phyloP scores from a whole-genome alignment of 2,329 filamentous ascomycete genomes.

The Cordyceps sp. region DNA sequence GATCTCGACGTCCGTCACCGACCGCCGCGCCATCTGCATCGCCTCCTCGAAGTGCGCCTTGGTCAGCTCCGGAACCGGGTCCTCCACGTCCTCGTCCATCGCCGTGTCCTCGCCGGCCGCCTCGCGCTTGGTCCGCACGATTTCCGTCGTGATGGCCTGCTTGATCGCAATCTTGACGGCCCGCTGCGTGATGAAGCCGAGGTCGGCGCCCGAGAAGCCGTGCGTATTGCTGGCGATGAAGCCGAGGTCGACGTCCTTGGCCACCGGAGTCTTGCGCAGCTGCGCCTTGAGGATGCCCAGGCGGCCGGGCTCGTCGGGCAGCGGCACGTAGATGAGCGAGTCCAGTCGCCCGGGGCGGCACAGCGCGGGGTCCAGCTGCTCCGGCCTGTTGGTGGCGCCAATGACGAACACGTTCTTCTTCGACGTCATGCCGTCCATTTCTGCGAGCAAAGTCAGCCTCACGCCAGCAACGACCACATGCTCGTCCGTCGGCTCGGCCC shows the following conservation, averaged over 20 bases:
- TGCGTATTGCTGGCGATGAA: constrained; percentile 96
- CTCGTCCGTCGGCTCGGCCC: no score
- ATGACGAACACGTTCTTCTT: constrained; percentile 99
- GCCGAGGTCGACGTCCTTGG: constrained; percentile 68
- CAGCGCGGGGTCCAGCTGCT: constrained; percentile 94
- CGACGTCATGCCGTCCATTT: constrained; percentile 99
- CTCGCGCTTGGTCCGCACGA: constrained; percentile 82
- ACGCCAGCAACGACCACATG: no score
- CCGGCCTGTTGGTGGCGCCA: constrained; percentile 93
- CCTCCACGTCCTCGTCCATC: constrained; percentile 56
- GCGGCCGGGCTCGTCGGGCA: constrained; percentile 83
- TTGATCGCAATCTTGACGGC: constrained; percentile 99
- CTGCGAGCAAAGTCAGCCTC: constrained; percentile 30
- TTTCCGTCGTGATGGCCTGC: constrained; percentile 77
- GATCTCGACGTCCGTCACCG: constrained; percentile 93
- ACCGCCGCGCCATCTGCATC: constrained; percentile 86
- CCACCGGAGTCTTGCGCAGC: constrained; percentile 93
- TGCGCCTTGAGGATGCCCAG: constrained; percentile 84
- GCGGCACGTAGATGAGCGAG: constrained; percentile 93
- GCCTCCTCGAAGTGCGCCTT: constrained; percentile 97
- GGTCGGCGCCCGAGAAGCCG: constrained; percentile 98
- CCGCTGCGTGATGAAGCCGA: constrained; percentile 97
- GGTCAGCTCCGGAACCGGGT: constrained; percentile 90
- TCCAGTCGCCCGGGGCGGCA: constrained; percentile 98
- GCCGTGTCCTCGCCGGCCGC: constrained; percentile 68